Percentiles rank a stretch among this genome's conserved stretches.
Conservation (phyloP, 129 eudicot species). For the Logfia minima region DNA sequence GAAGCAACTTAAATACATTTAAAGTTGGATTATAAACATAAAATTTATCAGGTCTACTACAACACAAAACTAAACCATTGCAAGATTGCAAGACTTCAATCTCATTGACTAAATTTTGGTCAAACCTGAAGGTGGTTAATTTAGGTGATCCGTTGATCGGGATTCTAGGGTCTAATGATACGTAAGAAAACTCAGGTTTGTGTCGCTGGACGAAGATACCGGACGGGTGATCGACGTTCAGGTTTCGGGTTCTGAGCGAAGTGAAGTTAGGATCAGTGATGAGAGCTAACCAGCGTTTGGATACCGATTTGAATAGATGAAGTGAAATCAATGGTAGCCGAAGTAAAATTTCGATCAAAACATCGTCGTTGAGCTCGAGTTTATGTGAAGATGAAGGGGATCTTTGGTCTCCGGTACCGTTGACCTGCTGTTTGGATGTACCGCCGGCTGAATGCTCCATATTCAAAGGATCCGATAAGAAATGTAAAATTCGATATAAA, state of each 20-base stretch:
- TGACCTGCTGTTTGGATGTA: slow-evolving; percentile 4
- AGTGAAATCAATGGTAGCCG: slow-evolving; percentile 6
- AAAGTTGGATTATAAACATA: slow-evolving; percentile 6
- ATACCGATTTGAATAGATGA: slow-evolving; percentile 1
- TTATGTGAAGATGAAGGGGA: neutral
- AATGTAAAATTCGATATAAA: no score
- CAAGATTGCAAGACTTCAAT: slow-evolving; percentile 9
- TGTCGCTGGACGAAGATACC: neutral
- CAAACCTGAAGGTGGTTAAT: neutral
- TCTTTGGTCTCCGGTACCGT: neutral
- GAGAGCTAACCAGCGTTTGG: slow-evolving; percentile 19
- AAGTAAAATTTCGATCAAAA: slow-evolving; percentile 12
- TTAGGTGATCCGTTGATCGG: neutral
- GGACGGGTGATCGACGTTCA: neutral
- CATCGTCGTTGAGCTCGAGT: neutral
- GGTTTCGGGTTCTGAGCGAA: slow-evolving; percentile 1
- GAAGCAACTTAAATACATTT: slow-evolving; percentile 2
- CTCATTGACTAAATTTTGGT: neutral
- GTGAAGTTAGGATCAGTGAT: slow-evolving; percentile 1
- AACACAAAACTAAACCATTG: neutral
- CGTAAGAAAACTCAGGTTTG: neutral
- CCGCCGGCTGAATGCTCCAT: neutral
- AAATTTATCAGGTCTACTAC: slow-evolving; percentile 12
- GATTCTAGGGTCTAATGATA: neutral
- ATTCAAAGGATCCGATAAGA: neutral